Conservation (phyloP, 768 basidiomycete species). For the Guyanaporus albipodus region DNA sequence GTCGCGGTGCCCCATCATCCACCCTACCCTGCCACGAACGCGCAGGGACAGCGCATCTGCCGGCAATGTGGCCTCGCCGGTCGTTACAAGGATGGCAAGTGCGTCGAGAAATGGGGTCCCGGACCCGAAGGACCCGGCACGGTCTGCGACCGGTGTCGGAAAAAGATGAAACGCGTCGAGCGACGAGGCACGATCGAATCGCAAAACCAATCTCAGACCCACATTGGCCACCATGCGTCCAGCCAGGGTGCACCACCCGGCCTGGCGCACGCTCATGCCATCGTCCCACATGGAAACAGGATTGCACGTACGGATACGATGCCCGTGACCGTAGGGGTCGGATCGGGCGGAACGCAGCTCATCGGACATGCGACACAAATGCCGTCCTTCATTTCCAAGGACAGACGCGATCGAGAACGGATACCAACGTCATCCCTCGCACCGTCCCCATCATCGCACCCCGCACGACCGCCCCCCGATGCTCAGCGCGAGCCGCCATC, state of each 20-base stretch:
- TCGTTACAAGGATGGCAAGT: constrained; percentile 79
- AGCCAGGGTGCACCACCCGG: constrained; percentile 1
- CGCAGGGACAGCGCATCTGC: constrained; percentile 70
- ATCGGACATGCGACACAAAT: constrained; percentile 22
- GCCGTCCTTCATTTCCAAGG: constrained; percentile 25
- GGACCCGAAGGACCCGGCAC: constrained; percentile 82
- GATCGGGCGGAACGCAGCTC: constrained; percentile 24
- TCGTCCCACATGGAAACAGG: constrained; percentile 19
- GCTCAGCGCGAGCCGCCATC: constrained; percentile 30
- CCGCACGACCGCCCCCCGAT: constrained; percentile 9
- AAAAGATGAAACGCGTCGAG: constrained; percentile 85
- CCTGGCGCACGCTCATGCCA: constrained; percentile 19
- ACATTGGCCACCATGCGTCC: constrained; percentile 12
- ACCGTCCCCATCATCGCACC: constrained; percentile 11
- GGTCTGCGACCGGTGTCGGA: constrained; percentile 81
- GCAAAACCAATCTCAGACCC: constrained; percentile 23
- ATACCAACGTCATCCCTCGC: constrained; percentile 25
- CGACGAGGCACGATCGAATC: constrained; percentile 61
- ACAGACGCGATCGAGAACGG: constrained; percentile 26
- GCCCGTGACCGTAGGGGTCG: constrained; percentile 27
- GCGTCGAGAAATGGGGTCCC: constrained; percentile 86
- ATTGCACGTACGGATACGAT: constrained; percentile 31
- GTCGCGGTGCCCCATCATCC: too few species aligned
- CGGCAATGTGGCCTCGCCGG: constrained; percentile 71
- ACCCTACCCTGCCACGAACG: constrained; percentile 39